These are phyloP conservation scores for Venturia aucupariae DNA, from an alignment of 2,329 filamentous ascomycete species.

Conservation along the genomic window DNA sequence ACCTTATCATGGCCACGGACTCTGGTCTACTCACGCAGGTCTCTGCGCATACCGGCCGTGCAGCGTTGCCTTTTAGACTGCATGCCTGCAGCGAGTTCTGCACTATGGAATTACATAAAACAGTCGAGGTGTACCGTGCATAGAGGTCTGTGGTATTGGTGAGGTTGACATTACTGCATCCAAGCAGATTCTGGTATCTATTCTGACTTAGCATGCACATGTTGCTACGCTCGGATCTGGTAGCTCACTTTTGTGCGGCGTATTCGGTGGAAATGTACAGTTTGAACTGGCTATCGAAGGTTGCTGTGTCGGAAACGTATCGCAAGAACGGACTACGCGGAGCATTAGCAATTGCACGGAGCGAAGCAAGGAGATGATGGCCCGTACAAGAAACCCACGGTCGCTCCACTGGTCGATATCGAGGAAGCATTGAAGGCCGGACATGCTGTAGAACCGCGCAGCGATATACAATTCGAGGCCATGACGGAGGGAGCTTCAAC, in stretches of 20 bases:
- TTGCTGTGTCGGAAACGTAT: constrained; percentile 63
- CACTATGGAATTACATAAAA: constrained; percentile 87
- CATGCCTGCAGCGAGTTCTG: constrained; percentile 75
- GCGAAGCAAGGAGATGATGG: constrained; percentile 21
- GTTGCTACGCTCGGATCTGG: constrained; percentile 14
- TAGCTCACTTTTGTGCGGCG: constrained; percentile 63
- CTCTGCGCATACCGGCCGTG: constrained; percentile 76
- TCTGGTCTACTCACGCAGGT: constrained; percentile 57
- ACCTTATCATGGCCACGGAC: background rate
- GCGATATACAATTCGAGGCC: constrained; percentile 48
- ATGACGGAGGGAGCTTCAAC: background rate
- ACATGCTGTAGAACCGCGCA: constrained; percentile 61
- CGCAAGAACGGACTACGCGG: constrained; percentile 67
- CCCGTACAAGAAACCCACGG: constrained; percentile 55
- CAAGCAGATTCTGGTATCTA: constrained; percentile 75
- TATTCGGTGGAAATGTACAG: constrained; percentile 68
- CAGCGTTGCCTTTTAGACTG: constrained; percentile 51
- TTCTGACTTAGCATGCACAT: constrained; percentile 11
- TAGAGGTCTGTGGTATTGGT: constrained; percentile 75
- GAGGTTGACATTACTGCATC: constrained; percentile 68
- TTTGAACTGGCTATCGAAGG: constrained; percentile 68
- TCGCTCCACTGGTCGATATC: constrained; percentile 52
- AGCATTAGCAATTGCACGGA: constrained; percentile 16
- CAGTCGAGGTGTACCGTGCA: constrained; percentile 83
- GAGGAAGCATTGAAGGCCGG: constrained; percentile 64